Conservation (phyloP, 257 asterid genomes). For the Echites panduratus region DNA sequence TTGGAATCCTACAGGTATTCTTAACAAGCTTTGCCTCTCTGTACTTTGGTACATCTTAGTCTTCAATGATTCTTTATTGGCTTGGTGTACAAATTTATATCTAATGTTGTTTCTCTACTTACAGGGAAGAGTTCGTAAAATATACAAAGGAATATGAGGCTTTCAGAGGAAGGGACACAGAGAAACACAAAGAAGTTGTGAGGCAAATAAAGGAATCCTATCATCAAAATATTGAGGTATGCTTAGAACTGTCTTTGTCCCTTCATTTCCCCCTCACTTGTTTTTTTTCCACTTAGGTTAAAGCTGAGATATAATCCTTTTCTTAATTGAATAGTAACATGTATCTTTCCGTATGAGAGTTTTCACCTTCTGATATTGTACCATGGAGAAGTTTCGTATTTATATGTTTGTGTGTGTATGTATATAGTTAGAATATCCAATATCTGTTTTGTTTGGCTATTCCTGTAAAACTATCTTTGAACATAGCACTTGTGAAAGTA, state of each 20-base stretch:
- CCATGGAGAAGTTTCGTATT: neutral
- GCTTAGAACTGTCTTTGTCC: conserved; percentile 9
- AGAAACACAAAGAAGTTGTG: conserved; percentile 48
- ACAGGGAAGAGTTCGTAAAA: conserved; percentile 64
- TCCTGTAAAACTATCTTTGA: neutral
- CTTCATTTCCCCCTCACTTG: neutral
- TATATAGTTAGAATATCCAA: neutral
- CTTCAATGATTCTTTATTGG: conserved; percentile 9
- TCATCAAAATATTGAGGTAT: conserved; percentile 75
- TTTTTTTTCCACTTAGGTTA: neutral
- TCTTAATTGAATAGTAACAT: neutral
- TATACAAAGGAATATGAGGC: conserved; percentile 67
- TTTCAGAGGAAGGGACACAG: conserved; percentile 54
- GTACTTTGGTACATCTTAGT: conserved; percentile 6
- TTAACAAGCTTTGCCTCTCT: conserved; percentile 16
- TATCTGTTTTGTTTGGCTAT: neutral
- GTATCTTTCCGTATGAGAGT: neutral
- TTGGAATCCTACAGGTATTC: conserved; percentile 77
- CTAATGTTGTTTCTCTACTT: conserved; percentile 24
- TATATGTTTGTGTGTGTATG: neutral
- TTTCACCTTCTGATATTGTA: neutral
- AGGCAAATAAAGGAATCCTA: conserved; percentile 63
- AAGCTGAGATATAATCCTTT: neutral
- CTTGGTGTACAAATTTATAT: conserved; percentile 13
- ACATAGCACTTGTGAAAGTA: neutral